Conservation (phyloP, 1,139 yeast species). For the Pichia sp. region DNA sequence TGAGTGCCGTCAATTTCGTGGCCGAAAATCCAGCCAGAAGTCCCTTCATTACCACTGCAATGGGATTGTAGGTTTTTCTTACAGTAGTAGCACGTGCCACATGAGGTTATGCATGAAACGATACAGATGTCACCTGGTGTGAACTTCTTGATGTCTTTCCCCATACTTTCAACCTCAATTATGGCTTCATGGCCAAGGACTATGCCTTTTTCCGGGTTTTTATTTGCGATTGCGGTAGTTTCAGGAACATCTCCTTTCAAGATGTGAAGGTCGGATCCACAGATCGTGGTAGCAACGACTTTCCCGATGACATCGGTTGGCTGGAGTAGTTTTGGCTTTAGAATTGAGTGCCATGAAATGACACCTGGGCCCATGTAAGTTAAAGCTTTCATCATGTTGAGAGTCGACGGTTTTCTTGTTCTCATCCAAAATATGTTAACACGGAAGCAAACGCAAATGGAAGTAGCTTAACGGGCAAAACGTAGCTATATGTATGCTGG, state of each 20-base stretch:
- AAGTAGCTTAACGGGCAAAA: too few species aligned
- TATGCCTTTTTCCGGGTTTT: slow-evolving; percentile 23
- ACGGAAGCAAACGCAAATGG: too few species aligned
- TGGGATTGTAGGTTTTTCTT: slow-evolving; percentile 38
- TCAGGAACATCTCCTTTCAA: slow-evolving; percentile 48
- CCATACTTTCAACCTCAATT: slow-evolving; percentile 40
- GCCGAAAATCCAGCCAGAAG: slow-evolving; percentile 45
- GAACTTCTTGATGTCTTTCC: slow-evolving; percentile 35
- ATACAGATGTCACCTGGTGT: slow-evolving; percentile 43
- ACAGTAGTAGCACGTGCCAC: slow-evolving; percentile 53
- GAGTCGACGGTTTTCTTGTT: background rate
- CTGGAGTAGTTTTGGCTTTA: slow-evolving; percentile 34
- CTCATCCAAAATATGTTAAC: background rate
- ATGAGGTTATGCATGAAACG: slow-evolving; percentile 45
- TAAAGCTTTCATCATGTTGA: slow-evolving; percentile 39
- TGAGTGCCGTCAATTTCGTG: slow-evolving; percentile 41
- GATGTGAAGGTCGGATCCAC: slow-evolving; percentile 48
- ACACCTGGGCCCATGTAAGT: slow-evolving; percentile 40
- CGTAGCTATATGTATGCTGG: too few species aligned
- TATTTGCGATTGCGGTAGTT: slow-evolving; percentile 32
- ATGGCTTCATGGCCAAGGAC: slow-evolving; percentile 53
- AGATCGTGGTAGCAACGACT: slow-evolving; percentile 41
- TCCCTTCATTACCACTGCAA: slow-evolving; percentile 32
- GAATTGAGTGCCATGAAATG: slow-evolving; percentile 34
- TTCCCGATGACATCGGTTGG: slow-evolving; percentile 44